Evolutionary conservation across 2,329 filamentous ascomycete species (phyloP).

Genomic region (Fusarium sp.): DNA sequence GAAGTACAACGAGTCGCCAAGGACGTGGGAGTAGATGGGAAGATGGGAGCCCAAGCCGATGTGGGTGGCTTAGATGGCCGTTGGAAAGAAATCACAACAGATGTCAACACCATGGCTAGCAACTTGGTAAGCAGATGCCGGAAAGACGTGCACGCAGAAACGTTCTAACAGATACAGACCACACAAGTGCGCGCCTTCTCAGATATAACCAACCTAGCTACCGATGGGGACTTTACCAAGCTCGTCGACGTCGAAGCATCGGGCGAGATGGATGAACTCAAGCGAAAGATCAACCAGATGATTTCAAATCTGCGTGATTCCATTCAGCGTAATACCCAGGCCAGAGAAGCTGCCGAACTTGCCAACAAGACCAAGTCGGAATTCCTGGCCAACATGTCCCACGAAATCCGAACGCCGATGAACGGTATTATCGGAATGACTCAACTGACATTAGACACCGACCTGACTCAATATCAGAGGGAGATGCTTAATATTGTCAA

Average conservation of each 20-base stretch:
- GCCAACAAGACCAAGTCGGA: conserved; percentile 99
- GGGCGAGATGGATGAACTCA: conserved; percentile 98
- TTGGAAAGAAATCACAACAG: conserved; percentile 98
- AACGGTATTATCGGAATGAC: conserved; percentile 99
- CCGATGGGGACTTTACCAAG: conserved; percentile 97
- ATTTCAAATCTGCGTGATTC: conserved; percentile 95
- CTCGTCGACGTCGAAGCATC: conserved; percentile 97
- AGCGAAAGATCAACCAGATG: conserved; percentile 99
- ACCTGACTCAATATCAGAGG: conserved; percentile 93
- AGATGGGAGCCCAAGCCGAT: conserved; percentile 98
- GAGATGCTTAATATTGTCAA: conserved; percentile 99
- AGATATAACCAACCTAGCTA: conserved; percentile 97
- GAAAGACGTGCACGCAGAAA: not conserved
- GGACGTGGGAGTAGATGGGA: conserved; percentile 96
- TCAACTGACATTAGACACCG: conserved; percentile 93
- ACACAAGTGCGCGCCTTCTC: conserved; percentile 98
- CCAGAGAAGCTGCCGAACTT: conserved; percentile 94
- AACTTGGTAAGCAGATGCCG: conserved; percentile 65
- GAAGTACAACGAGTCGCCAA: conserved; percentile 96
- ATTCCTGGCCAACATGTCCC: conserved; percentile 98
- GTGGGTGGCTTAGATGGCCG: conserved; percentile 92
- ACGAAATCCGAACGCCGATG: conserved; percentile 97
- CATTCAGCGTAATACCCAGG: conserved; percentile 96
- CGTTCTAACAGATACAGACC: conserved; percentile 70
- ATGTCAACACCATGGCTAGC: conserved; percentile 93